Evolutionary conservation across 2,329 filamentous ascomycete species (phyloP).

Genomic region (Helotiales sp.): DNA sequence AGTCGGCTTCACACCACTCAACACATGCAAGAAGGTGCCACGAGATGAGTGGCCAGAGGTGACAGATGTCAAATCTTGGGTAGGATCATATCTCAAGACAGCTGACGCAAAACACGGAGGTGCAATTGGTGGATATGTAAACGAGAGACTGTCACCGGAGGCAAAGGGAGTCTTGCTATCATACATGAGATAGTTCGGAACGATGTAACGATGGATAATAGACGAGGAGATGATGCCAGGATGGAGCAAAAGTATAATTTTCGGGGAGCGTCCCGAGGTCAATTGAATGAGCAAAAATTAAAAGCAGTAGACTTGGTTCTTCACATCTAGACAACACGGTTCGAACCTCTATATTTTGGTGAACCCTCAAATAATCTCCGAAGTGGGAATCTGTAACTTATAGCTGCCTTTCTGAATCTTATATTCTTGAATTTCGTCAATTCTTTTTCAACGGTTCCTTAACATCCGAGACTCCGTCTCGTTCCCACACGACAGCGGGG

Average conservation of each 20-base stretch:
- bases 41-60: constrained; percentile 88
- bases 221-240: constrained; percentile 3
- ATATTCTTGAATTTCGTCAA: background rate
- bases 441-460: background rate
- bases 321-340: background rate
- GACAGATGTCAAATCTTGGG: constrained; percentile 79
- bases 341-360: background rate
- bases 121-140: constrained; percentile 71
- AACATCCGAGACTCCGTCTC: background rate
- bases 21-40: constrained; percentile 78
- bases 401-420: background rate
- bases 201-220: constrained; percentile 19
- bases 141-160: constrained; percentile 70
- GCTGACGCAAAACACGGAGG: constrained; percentile 77
- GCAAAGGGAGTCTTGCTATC: constrained; percentile 53
- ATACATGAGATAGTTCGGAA: constrained; percentile 49
- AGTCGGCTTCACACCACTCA: constrained; percentile 90
- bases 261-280: background rate
- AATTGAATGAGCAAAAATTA: constrained; percentile 6
- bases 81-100: constrained; percentile 65
- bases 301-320: constrained; percentile 11
- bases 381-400: background rate
- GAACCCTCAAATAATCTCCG: background rate
- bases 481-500: background rate
- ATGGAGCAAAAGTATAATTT: constrained; percentile 11